Conservation (phyloP, 495 filamentous ascomycete genomes). For the Evansstolkia leycettana region DNA sequence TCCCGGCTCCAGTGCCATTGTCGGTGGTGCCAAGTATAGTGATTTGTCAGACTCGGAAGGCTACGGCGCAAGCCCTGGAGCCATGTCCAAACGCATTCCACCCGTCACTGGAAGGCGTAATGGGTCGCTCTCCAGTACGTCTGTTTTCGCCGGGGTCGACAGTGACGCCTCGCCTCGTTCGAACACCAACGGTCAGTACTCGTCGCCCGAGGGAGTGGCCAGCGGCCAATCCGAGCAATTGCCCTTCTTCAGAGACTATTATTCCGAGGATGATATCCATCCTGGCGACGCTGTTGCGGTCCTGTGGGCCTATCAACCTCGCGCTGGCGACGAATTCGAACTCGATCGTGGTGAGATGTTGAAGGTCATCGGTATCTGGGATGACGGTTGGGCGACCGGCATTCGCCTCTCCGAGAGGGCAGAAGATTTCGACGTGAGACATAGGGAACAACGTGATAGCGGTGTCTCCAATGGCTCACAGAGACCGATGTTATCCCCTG, state of each 20-base stretch:
- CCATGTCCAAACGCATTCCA: conserved; percentile 45
- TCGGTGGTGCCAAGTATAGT: conserved; percentile 41
- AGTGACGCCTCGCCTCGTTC: conserved; percentile 65
- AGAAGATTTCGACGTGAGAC: conserved; percentile 74
- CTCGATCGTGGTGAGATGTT: conserved; percentile 97
- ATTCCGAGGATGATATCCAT: conserved; percentile 92
- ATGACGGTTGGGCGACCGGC: conserved; percentile 98
- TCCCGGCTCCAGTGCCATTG: conserved; percentile 26
- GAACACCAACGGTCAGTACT: conserved; percentile 60
- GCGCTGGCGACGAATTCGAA: conserved; percentile 86
- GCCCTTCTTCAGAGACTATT: conserved; percentile 95
- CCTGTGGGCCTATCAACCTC: conserved; percentile 93
- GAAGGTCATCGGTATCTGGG: conserved; percentile 97
- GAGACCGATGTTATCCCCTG: conserved; percentile 46
- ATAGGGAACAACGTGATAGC: conserved; percentile 75
- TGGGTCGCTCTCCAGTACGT: conserved; percentile 84
- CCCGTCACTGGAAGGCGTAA: conserved; percentile 62
- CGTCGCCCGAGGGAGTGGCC: conserved; percentile 68
- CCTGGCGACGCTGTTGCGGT: conserved; percentile 81
- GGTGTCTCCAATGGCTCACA: conserved; percentile 81
- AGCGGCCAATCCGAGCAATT: conserved; percentile 93
- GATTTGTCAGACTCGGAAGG: conserved; percentile 73
- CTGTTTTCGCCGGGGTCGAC: conserved; percentile 54
- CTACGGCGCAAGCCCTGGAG: conserved; percentile 66
- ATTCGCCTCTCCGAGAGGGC: conserved; percentile 69